Conservation (phyloP, 805 yeast species). For the Starmerella kuoi region DNA sequence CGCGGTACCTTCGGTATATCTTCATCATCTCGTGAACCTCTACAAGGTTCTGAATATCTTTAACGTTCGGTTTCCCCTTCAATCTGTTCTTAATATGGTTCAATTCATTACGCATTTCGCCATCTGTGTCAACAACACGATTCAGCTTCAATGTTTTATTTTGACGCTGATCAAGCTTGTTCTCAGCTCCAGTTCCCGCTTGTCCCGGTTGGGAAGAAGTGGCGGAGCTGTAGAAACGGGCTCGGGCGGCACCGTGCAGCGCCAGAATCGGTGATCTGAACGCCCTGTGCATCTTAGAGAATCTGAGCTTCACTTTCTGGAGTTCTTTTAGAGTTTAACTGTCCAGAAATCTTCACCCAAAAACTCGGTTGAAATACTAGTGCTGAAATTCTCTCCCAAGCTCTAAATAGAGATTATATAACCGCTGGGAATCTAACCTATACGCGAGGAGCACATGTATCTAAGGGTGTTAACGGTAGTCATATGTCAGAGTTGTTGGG, state of each 20-base stretch:
- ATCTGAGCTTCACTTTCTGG: too few species aligned
- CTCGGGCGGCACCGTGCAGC: conserved; percentile 15
- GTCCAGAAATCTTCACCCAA: too few species aligned
- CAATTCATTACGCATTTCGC: conserved; percentile 9
- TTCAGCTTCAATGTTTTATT: not conserved
- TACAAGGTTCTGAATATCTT: conserved; percentile 19
- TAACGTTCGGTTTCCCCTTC: conserved; percentile 3
- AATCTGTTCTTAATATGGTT: conserved; percentile 3
- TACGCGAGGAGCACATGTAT: too few species aligned
- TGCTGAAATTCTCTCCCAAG: too few species aligned
- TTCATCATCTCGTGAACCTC: conserved; percentile 21
- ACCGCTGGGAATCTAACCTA: too few species aligned
- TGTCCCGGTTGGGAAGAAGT: conserved; percentile 2
- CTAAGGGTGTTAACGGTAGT: too few species aligned
- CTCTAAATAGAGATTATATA: too few species aligned
- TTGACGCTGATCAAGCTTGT: not conserved
- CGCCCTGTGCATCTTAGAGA: conserved; percentile 15
- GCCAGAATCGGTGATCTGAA: conserved; percentile 19
- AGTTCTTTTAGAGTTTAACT: too few species aligned
- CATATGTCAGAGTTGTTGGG: too few species aligned
- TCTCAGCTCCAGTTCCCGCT: not conserved
- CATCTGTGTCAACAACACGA: not conserved
- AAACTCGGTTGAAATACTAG: too few species aligned
- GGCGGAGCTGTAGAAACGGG: conserved; percentile 14
- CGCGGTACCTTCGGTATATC: conserved; percentile 20